phyloP scores from a whole-genome alignment of 2,329 filamentous ascomycete species.

The Fusarium oligoseptatum region DNA sequence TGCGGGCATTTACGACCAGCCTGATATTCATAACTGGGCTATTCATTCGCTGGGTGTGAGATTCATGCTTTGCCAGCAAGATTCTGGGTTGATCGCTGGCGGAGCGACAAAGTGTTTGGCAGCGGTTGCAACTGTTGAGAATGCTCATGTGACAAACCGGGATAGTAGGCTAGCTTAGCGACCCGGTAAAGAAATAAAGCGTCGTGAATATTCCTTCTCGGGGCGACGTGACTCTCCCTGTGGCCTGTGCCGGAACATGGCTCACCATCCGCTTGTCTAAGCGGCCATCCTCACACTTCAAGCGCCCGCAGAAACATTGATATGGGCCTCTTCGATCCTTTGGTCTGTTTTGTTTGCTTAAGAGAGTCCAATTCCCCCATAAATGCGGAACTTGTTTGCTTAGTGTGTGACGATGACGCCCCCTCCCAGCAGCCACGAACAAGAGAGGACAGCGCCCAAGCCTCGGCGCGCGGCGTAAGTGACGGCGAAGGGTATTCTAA shows the following conservation, averaged over 20 bases:
- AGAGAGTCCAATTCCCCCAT: neutral
- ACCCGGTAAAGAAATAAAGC: neutral
- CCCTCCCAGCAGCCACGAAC: neutral
- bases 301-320: neutral
- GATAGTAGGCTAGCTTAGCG: slow-evolving; percentile 8
- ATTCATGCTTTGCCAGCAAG: slow-evolving; percentile 26
- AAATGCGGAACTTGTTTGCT: neutral
- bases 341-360: neutral
- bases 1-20: slow-evolving; percentile 25
- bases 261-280: neutral
- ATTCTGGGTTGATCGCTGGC: slow-evolving; percentile 20
- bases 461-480: neutral
- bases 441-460: neutral
- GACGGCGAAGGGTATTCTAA: too few relatives aligned
- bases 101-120: slow-evolving; percentile 4
- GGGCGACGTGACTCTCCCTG: too few relatives aligned
- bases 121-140: neutral
- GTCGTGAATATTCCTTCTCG: neutral
- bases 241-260: too few relatives aligned
- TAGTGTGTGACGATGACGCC: neutral
- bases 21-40: slow-evolving; percentile 25
- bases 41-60: slow-evolving; percentile 23
- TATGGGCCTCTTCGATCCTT: neutral
- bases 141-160: slow-evolving; percentile 5
- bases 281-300: neutral